Conservation (phyloP, 306 rosid genomes). For the Trichosanthes cucumerina region DNA sequence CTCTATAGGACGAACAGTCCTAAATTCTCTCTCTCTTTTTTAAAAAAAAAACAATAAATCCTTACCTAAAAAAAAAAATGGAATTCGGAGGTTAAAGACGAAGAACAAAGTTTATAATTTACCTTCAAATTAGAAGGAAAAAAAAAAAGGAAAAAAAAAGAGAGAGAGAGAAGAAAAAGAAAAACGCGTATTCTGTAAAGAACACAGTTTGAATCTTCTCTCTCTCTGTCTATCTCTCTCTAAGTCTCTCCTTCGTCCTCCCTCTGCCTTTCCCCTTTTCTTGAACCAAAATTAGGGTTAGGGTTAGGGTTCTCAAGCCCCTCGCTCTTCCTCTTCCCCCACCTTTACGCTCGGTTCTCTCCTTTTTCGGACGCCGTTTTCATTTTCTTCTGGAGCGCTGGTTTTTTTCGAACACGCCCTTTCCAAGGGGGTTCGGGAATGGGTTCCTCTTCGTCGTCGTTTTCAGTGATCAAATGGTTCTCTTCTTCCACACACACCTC, state of each 20-base stretch:
- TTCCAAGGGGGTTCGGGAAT: slow-evolving; percentile 23
- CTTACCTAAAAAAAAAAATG: not conserved
- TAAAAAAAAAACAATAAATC: not conserved
- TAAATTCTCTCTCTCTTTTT: not conserved
- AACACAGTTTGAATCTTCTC: slow-evolving; percentile 30
- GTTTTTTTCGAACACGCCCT: not conserved
- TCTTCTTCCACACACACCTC: slow-evolving; percentile 14
- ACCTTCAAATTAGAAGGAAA: not conserved
- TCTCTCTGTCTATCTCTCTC: not conserved
- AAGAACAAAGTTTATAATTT: not conserved
- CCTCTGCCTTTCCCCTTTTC: not conserved
- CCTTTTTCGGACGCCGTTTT: not conserved
- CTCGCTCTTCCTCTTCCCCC: slow-evolving; percentile 17
- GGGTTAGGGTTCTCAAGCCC: slow-evolving; percentile 46
- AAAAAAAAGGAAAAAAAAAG: not conserved
- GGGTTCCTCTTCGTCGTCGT: slow-evolving; percentile 37
- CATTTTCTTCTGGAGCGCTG: slow-evolving; percentile 1
- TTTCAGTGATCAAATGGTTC: slow-evolving; percentile 35
- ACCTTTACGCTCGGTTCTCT: slow-evolving; percentile 17
- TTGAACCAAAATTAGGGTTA: slow-evolving; percentile 39
- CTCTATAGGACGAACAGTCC: not conserved
- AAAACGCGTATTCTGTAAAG: slow-evolving; percentile 56
- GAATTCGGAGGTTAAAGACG: not conserved
- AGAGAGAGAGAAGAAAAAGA: not conserved
- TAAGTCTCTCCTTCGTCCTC: not conserved